Base-by-base conservation (phyloP, 129 eudicot species). In the Ambrosia trifida region DNA sequence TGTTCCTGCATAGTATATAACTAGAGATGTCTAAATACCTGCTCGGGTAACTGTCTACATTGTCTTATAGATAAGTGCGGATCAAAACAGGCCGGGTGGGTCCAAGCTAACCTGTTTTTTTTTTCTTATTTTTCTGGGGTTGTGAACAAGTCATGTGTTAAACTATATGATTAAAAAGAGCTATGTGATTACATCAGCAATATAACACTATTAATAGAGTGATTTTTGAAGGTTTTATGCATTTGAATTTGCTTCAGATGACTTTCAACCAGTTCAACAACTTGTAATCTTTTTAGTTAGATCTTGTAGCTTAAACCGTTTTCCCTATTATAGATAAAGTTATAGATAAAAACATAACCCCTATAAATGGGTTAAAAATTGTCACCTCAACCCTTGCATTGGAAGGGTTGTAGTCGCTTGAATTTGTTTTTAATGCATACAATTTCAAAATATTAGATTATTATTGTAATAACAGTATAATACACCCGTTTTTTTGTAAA, bases 1-100 rank as follows among this genome's bases (percentile, higher is more conserved):
- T 57, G 2, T 11, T 47, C 60, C 19, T 72, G 76, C 68, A 41
- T 72, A 41, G 47, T 19, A 64, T 60, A 10, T 60, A 3, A 17
- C 12, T 12, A 16, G 8, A 46, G 61, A 56, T 68, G 62, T 19
- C 73, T 14, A 46, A 47, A 28, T 49, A 35, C 44, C 5, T 10
- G n/a, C 28, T 30, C 4, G 41, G 47, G 74, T 52, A 9, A n/a
- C 16, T 7, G 14, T 9, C n/a, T 30, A 14, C 20, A 68, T 49
- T 35, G 59, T 14, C 18, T 62, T 33, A 62, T 33, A 60, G n/a
- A 57, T 30, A 31, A 60, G 24, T 32, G 18, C 9, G 19, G 24
- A 31, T 60, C 4, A 32, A 59, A 4, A 31, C 9, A 12, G 64
- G 38, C 16, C 9, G 3, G 7, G 61, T 54, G 32, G 14, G 33